Evolutionary conservation across 2,329 filamentous ascomycete species (phyloP), one percentile per base, ranked within the genome.

Genomic region (Xylariaceae sp.): DNA sequence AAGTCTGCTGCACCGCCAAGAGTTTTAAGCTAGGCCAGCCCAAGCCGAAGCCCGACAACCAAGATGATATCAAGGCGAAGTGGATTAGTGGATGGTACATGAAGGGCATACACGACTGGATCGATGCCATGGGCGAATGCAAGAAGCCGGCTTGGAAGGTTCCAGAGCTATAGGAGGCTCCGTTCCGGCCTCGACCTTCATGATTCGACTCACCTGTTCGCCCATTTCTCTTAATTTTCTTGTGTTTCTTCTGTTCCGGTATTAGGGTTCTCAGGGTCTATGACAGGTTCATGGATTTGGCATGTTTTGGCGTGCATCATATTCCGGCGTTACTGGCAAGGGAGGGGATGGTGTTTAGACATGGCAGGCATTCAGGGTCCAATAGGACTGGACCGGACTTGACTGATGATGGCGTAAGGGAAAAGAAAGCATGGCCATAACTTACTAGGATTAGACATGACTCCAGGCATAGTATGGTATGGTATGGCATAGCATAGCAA

Each of bases 41-140:
- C 8, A 72, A 70, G 62, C 37, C 64, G n/a, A 65, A 67, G 35
- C 66, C 61, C 8, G 67, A 69, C n/a, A 64, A 69, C 39, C 69
- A 51, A 15, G 11, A 70, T 18, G 68, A 68, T 7, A 41, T 67
- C 6, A 71, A 71, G 48, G 69, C 67, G 9, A 72, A 67, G 41
- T 76, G 74, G 72, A 66, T 64, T 60, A 79, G 77, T 53, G 78
- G 78, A 1, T 80, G 78, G 78, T 74, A 79, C 59, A 64, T 78
- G 39, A 71, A 76, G 55, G 77, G 78, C 45, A 80, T 80, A 67
- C 72, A 76, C 47, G 73, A 78, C 60, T 80, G 78, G 78, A 77
- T 79, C 54, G 71, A 74, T 6, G 73, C 75, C 15, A 75, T 71
- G 66, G 78, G 77, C 6, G 74, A 78, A 51, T 80, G 78, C 62